phyloP scores from a whole-genome alignment of 1,139 yeast genomes.

The Candida smagusa region DNA sequence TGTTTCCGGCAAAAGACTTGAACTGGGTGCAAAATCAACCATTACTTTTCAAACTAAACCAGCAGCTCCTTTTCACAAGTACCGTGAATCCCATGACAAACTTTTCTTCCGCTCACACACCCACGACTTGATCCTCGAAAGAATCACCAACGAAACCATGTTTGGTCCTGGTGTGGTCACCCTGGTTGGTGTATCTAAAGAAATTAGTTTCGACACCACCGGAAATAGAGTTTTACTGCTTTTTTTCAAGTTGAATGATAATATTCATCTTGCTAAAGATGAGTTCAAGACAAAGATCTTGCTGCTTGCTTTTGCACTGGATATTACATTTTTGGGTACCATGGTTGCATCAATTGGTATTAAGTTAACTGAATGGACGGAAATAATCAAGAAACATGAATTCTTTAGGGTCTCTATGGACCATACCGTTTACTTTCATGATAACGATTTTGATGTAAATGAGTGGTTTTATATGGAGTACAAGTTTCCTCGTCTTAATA shows the following conservation, averaged over 20 bases:
- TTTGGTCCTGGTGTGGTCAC: conserved; percentile 11
- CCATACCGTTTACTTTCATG: conserved; percentile 40
- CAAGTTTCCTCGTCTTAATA: conserved; percentile 30
- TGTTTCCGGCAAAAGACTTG: conserved; percentile 14
- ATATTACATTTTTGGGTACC: conserved; percentile 24
- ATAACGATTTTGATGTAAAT: conserved; percentile 32
- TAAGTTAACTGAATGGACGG: conserved; percentile 6
- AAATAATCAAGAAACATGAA: conserved; percentile 11
- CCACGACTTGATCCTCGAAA: conserved; percentile 30
- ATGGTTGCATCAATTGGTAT: conserved; percentile 24
- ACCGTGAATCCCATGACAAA: conserved; percentile 27
- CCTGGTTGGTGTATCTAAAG: conserved; percentile 3
- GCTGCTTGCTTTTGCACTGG: conserved; percentile 21
- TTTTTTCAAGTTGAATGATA: conserved; percentile 33
- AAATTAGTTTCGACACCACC: conserved; percentile 14
- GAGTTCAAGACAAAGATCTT: conserved; percentile 18
- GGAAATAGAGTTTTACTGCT: conserved; percentile 33
- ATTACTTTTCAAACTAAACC: conserved; percentile 31
- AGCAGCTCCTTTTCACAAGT: conserved; percentile 28
- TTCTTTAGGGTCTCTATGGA: conserved; percentile 43
- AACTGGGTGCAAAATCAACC: conserved; percentile 21
- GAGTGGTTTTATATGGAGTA: conserved; percentile 40
- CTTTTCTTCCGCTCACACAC: conserved; percentile 28
- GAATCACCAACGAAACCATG: conserved; percentile 30
- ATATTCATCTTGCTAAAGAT: conserved; percentile 22